Evolutionary conservation across 768 basidiomycete genomes (phyloP), one percentile per base, ranked within the genome.

Genomic region (Ramaria sp.): DNA sequence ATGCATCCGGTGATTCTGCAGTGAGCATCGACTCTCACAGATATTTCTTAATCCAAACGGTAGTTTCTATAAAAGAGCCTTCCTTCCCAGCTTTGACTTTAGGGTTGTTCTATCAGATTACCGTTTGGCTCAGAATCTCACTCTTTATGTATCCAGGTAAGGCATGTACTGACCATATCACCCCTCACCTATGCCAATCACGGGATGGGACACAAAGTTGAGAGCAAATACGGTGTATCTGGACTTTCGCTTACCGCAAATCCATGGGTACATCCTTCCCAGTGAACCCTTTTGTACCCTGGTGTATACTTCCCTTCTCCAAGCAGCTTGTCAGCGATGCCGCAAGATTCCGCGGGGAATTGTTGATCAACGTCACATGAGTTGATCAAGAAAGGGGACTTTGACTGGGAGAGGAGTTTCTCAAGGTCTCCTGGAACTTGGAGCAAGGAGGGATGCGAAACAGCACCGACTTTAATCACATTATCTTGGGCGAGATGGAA

Each of bases 301-400:
- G 50, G 39, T 27, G 47, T 42, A 39, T 57, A 57, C 43, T 61
- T 57, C n/a, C 61, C 61, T 49, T 59, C 60, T 20, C 57, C 60
- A 36, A 63, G 52, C 37, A 64, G 50, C 38, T 61, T 49, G 20
- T 58, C 57, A 4, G 58, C 57, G 18, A 52, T 15, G 22, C 57
- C 50, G 34, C 60, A 59, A 39, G 44, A 20, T 10, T 61, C 61
- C 22, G 47, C 24, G 18, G 48, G 48, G 56, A 59, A 63, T 59
- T 52, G 50, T 43, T 47, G 18, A 24, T 45, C 24, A 18, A 41
- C 25, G 5, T 54, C 56, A 28, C 83, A 84, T 41, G 77, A 78
- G 70, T 85, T 85, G 67, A 85, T 81, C 37, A 88, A 73, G 25
- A 86, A 70, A 20, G 84, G 81, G 0, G 73, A 73, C 44, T 74